phyloP scores from a whole-genome alignment of 257 asterid genomes.

The Lithospermum erythrorhizon region DNA sequence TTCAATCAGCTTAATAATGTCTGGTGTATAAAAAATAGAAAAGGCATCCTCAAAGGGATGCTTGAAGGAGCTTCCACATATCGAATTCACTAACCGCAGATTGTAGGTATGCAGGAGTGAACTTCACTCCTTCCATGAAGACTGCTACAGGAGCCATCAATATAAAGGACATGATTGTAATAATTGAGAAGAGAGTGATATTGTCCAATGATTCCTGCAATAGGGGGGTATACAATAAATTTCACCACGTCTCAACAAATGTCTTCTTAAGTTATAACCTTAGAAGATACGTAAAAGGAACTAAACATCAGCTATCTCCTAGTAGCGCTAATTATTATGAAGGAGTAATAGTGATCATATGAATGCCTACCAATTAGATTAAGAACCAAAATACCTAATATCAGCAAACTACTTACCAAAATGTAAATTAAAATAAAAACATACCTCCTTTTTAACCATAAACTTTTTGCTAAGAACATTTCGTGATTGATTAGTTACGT shows the following conservation, averaged over 20 bases:
- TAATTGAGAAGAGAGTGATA: constrained; percentile 41
- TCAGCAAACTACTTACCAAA: background rate
- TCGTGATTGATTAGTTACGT: constrained; percentile 84
- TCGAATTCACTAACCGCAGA: constrained; percentile 49
- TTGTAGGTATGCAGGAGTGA: constrained; percentile 62
- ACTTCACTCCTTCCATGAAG: constrained; percentile 40
- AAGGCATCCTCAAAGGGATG: constrained; percentile 3
- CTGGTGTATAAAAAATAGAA: background rate
- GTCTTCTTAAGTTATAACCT: no score
- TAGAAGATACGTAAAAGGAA: no score
- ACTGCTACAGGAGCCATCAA: constrained; percentile 35
- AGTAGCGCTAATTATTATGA: no score
- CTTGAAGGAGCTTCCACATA: background rate
- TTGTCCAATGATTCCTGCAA: constrained; percentile 44
- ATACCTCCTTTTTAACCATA: constrained; percentile 91
- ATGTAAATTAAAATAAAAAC: background rate
- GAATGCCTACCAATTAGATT: no score
- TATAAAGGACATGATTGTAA: constrained; percentile 43
- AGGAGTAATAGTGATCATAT: no score
- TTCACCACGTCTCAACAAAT: no score
- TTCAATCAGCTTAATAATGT: background rate
- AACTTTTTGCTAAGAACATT: constrained; percentile 97
- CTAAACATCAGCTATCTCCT: no score
- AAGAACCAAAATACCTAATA: background rate
- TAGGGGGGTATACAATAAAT: background rate